Conservation (phyloP, 192 early-diverging fungal genomes). For the Backusella sp. region DNA sequence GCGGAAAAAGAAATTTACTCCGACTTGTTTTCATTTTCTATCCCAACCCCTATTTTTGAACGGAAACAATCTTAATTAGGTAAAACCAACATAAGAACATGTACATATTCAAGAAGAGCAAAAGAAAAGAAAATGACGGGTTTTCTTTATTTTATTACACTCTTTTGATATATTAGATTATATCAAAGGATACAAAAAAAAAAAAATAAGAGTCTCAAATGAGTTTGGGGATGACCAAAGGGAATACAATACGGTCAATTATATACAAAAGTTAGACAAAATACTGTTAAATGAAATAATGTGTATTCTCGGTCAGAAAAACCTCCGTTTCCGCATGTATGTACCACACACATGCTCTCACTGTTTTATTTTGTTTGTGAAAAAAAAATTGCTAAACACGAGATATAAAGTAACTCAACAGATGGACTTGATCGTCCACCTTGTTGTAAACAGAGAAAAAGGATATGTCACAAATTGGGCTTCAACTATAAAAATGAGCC, state of each 20-base stretch:
- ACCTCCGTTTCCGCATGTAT: conserved; percentile 5
- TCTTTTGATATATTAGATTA: not conserved
- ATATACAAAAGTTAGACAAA: not conserved
- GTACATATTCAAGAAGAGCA: not conserved
- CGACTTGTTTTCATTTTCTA: not conserved
- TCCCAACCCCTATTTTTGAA: not conserved
- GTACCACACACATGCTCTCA: not conserved
- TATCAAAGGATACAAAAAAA: not conserved
- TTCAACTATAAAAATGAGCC: not conserved
- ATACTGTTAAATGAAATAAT: not conserved
- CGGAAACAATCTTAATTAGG: not conserved
- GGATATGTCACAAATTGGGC: not conserved
- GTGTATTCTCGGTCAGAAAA: not conserved
- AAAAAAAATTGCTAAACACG: conserved; percentile 2
- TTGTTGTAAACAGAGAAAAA: not conserved
- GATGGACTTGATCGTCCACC: not conserved
- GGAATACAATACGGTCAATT: not conserved
- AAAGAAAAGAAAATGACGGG: not conserved
- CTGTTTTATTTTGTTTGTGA: conserved; percentile 7
- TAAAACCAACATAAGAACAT: not conserved
- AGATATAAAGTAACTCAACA: not conserved
- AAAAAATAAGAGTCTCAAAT: not conserved
- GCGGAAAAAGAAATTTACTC: not conserved
- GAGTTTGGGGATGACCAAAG: not conserved
- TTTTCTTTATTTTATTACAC: not conserved